A percentile compares a stretch with the other conserved stretches of the same genome.
phyloP scores from a whole-genome alignment of 179 eudicot species.

The Carnegiea gigantea region DNA sequence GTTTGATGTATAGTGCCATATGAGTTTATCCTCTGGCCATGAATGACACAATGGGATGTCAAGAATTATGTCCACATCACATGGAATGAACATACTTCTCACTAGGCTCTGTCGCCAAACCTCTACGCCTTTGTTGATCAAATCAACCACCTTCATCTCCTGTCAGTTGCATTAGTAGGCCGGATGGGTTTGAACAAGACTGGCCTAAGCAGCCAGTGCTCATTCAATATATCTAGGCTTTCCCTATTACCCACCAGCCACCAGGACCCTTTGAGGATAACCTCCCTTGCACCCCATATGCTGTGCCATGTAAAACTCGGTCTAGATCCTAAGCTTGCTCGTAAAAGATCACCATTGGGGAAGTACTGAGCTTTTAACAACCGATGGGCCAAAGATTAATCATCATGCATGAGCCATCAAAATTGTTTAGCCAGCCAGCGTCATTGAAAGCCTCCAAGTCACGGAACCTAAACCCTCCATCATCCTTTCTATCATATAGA shows the following conservation, averaged over 20 bases:
- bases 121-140: background rate
- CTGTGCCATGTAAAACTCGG: background rate
- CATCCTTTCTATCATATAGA: background rate
- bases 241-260: background rate
- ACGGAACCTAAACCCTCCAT: background rate
- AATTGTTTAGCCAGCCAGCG: background rate
- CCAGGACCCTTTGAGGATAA: background rate
- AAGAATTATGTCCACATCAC: background rate
- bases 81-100: background rate
- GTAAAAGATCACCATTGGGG: background rate
- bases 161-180: background rate
- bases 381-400: background rate
- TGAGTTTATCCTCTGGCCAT: background rate
- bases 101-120: background rate
- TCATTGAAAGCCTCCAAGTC: background rate
- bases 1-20: background rate
- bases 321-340: background rate
- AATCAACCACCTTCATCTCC: background rate
- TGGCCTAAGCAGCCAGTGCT: background rate
- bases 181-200: too few species aligned
- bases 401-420: background rate
- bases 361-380: background rate
- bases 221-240: too few species aligned
- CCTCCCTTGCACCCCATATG: background rate
- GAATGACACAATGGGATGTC: background rate